Conservation (phyloP, 257 asterid species). For the Lithospermum erythrorhizon region DNA sequence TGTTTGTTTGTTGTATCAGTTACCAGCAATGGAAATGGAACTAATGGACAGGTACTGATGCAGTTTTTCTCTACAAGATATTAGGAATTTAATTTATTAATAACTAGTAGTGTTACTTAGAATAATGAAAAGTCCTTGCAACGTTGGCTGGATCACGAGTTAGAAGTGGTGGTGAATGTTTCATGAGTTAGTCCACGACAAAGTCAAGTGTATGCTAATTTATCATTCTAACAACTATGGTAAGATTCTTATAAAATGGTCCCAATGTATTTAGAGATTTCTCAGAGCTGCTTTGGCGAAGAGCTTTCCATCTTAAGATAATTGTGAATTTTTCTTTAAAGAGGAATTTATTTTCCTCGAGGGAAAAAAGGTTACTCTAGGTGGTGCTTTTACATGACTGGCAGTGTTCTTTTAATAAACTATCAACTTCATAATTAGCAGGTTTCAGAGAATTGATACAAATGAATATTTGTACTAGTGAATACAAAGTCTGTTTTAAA, state of each 20-base stretch:
- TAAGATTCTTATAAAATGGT: conserved; percentile 2
- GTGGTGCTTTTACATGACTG: conserved; percentile 22
- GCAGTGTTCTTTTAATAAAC: background rate
- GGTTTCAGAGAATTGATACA: background rate
- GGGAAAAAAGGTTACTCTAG: conserved; percentile 77
- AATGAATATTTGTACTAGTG: no score
- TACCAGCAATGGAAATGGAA: conserved; percentile 60
- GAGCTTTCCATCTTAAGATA: conserved; percentile 85
- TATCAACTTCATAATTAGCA: background rate
- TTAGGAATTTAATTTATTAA: background rate
- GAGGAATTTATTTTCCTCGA: conserved; percentile 83
- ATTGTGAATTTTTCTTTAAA: conserved; percentile 69
- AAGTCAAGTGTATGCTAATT: conserved; percentile 84
- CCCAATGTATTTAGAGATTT: conserved; percentile 5
- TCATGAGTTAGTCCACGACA: conserved; percentile 93
- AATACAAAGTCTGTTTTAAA: no score
- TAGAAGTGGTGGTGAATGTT: conserved; percentile 92
- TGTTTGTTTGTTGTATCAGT: conserved; percentile 31
- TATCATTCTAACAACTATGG: background rate
- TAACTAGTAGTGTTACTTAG: conserved; percentile 24
- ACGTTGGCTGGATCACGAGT: conserved; percentile 95
- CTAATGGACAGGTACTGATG: conserved; percentile 53
- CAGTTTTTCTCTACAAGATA: conserved; percentile 7
- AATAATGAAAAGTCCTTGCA: conserved; percentile 78
- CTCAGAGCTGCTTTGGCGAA: conserved; percentile 88